Percentiles rank a stretch among this genome's conserved stretches.
Conservation (phyloP, 768 basidiomycete species). For the Serendipita sp. region DNA sequence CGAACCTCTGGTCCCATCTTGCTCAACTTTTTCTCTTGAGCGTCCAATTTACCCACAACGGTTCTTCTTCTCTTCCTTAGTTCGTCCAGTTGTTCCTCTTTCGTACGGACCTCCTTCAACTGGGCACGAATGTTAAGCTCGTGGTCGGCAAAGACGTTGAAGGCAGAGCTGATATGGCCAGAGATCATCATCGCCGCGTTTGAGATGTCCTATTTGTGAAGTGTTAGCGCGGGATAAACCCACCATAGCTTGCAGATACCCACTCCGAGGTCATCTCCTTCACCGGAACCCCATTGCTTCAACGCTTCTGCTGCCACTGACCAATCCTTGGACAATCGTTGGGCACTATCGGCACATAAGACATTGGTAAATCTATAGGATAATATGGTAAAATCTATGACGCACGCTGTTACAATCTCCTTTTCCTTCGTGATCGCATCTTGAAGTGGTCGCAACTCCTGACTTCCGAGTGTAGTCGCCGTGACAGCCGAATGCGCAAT, state of each 20-base stretch:
- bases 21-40: conserved; percentile 73
- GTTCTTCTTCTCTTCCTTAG: conserved; percentile 52
- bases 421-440: conserved; percentile 87
- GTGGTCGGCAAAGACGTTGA: conserved; percentile 53
- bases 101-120: conserved; percentile 67
- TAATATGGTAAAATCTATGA: background rate
- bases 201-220: conserved; percentile 49
- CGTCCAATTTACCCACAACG: conserved; percentile 55
- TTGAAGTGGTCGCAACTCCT: conserved; percentile 66
- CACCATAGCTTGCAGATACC: conserved; percentile 16
- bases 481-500: conserved; percentile 82
- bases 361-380: background rate
- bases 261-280: conserved; percentile 72
- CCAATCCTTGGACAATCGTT: conserved; percentile 49
- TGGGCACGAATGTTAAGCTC: conserved; percentile 51
- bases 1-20: conserved; percentile 86
- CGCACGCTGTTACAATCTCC: conserved; percentile 56
- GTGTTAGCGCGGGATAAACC: too few species aligned
- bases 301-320: conserved; percentile 57
- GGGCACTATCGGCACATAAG: conserved; percentile 28
- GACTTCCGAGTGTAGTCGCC: conserved; percentile 49
- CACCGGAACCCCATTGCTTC: conserved; percentile 55
- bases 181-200: conserved; percentile 52
- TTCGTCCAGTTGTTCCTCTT: conserved; percentile 71
- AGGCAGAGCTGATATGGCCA: conserved; percentile 46